Conservation (phyloP, 2,329 filamentous ascomycete species). For the Tolypocladium tropicale region DNA sequence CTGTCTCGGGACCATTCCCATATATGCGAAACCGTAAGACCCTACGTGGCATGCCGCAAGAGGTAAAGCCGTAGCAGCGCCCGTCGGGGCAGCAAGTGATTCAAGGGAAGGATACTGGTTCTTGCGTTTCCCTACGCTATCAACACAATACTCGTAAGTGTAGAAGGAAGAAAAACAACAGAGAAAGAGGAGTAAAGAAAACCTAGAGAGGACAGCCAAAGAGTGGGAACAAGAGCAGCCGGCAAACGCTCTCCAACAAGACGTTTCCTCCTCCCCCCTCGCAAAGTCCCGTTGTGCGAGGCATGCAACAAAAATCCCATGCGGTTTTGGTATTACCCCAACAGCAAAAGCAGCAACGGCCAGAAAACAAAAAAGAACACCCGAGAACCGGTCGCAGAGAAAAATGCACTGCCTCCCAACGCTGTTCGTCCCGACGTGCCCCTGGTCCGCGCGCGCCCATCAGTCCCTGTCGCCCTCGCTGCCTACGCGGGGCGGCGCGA, state of each 20-base stretch:
- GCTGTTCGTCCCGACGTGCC: neutral
- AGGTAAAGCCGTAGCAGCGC: neutral
- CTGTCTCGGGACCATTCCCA: neutral
- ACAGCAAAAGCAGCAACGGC: neutral
- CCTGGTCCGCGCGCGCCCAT: neutral
- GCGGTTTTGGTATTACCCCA: neutral
- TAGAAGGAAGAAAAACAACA: constrained; percentile 4
- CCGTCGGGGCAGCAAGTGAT: neutral
- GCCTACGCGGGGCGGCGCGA: constrained; percentile 17
- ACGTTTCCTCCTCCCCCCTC: neutral
- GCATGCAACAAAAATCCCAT: neutral
- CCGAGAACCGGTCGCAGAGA: neutral
- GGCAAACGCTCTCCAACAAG: neutral
- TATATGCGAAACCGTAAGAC: neutral
- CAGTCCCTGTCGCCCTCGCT: constrained; percentile 1
- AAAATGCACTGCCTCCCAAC: neutral
- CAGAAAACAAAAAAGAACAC: too few species aligned
- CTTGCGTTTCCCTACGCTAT: neutral
- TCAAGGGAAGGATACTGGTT: neutral
- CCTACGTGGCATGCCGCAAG: neutral
- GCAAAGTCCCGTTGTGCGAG: neutral
- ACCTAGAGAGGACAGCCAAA: neutral
- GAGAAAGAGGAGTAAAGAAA: constrained; percentile 1
- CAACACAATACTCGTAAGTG: constrained; percentile 2
- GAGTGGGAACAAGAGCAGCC: constrained; percentile 4